Evolutionary conservation across 192 early-diverging fungal species (phyloP), one percentile per base, ranked within the genome.

Genomic region (Mycoemilia scoparia): DNA sequence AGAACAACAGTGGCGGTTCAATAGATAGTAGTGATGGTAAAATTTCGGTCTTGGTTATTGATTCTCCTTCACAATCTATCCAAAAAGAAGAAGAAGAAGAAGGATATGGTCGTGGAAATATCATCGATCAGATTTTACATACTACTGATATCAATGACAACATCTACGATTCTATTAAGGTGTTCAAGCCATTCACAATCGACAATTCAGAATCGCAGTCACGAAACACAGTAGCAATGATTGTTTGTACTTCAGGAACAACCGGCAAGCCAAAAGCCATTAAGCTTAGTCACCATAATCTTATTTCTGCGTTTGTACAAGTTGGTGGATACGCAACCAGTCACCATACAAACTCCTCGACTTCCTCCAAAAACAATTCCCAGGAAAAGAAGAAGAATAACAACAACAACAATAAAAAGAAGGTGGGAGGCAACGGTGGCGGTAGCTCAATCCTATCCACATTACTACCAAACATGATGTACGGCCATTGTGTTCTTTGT

Each of bases 161-260:
- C n/a, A n/a, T n/a, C n/a, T n/a, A n/a, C n/a, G n/a, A n/a, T n/a
- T n/a, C n/a, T n/a, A n/a, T n/a, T n/a, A n/a, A n/a, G n/a, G n/a
- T n/a, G n/a, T n/a, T n/a, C n/a, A n/a, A n/a, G n/a, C n/a, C n/a
- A n/a, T n/a, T n/a, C n/a, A n/a, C n/a, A n/a, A n/a, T n/a, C n/a
- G n/a, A n/a, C n/a, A n/a, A n/a, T n/a, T n/a, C n/a, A n/a, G n/a
- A n/a, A n/a, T n/a, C n/a, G n/a, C n/a, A n/a, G n/a, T n/a, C n/a
- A n/a, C n/a, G n/a, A n/a, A n/a, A n/a, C 24, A 41, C 18, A 15
- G 41, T 47, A 2, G 53, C 59, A 1, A 35, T 57, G 17, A 37
- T 62, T 2, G 22, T 44, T 0, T 58, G 51, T 27, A 43, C 60
- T 8, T 57, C 60, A 3, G 60, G 60, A 9, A 58, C 55, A 0